Evolutionary conservation across 306 rosid species (phyloP).

Genomic region (Vigna hirtella): DNA sequence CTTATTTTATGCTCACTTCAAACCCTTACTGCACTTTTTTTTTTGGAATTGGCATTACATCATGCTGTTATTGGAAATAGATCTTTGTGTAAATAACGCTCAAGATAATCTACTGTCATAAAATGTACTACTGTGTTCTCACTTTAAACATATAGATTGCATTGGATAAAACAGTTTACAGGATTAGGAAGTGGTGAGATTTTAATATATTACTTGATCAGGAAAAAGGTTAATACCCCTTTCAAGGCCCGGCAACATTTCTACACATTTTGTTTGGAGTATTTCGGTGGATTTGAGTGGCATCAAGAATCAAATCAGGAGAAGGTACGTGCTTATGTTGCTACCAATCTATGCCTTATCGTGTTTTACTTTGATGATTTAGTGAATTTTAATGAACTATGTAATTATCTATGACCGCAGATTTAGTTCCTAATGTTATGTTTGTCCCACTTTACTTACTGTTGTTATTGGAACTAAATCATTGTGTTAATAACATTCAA

Average conservation of each 20-base stretch:
- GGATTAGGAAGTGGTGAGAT: background rate
- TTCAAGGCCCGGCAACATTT: constrained; percentile 17
- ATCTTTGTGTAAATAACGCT: constrained; percentile 7
- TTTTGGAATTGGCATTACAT: constrained; percentile 13
- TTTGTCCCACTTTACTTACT: constrained; percentile 1
- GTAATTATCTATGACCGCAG: background rate
- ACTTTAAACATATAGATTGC: constrained; percentile 5
- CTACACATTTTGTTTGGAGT: constrained; percentile 19
- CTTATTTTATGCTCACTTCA: constrained; percentile 22
- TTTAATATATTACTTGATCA: constrained; percentile 37
- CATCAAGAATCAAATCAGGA: constrained; percentile 33
- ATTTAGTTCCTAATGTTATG: constrained; percentile 24
- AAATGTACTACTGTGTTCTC: constrained; percentile 10
- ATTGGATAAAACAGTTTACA: constrained; percentile 2
- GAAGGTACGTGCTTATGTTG: constrained; percentile 36
- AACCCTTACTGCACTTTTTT: constrained; percentile 1
- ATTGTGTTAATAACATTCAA: background rate
- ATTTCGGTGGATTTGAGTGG: constrained; percentile 7
- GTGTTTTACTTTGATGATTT: constrained; percentile 51
- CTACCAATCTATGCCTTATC: constrained; percentile 54
- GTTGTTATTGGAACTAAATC: constrained; percentile 20
- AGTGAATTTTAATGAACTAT: constrained; percentile 53
- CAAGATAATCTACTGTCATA: constrained; percentile 11
- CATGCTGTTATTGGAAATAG: constrained; percentile 11
- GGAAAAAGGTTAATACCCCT: constrained; percentile 28